These are phyloP conservation scores for Metschnikowia cubensis DNA, from an alignment of 805 yeast genomes.

Conservation along the genomic window DNA sequence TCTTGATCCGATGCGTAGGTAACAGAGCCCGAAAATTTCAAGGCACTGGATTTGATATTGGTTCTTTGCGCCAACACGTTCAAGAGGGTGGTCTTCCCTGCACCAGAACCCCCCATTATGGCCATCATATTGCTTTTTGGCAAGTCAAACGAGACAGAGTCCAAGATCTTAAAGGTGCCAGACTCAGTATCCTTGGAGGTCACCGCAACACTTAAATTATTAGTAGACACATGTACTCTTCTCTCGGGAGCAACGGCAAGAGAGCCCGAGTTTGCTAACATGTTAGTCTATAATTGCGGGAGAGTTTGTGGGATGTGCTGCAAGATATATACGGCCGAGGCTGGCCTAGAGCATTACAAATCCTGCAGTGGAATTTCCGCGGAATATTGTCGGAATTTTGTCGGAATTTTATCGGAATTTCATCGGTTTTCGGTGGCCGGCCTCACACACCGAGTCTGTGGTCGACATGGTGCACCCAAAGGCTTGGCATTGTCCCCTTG, in stretches of 20 bases:
- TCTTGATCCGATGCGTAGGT: slow-evolving; percentile 21
- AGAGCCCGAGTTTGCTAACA: slow-evolving; percentile 7
- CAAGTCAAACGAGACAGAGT: slow-evolving; percentile 55
- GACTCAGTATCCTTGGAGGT: slow-evolving; percentile 11
- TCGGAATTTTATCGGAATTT: background rate
- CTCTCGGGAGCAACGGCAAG: slow-evolving; percentile 11
- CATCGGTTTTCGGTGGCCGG: background rate
- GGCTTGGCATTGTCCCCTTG: background rate
- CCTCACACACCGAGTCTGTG: background rate
- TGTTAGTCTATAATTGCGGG: background rate
- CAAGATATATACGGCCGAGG: background rate
- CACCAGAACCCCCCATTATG: slow-evolving; percentile 83
- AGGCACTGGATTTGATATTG: slow-evolving; percentile 34
- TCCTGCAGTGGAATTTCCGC: background rate
- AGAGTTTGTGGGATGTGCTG: background rate
- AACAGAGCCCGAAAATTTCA: slow-evolving; percentile 42
- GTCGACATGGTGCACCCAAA: background rate
- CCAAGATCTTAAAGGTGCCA: slow-evolving; percentile 21
- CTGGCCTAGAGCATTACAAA: background rate
- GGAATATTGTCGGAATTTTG: background rate
- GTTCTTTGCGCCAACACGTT: slow-evolving; percentile 60
- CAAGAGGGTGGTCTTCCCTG: slow-evolving; percentile 78
- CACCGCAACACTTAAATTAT: slow-evolving; percentile 12
- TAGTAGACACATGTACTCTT: slow-evolving; percentile 13
- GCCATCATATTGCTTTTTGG: slow-evolving; percentile 65